Evolutionary conservation across 768 basidiomycete species (phyloP), one percentile per base, ranked within the genome.

Genomic region (Suillus decipiens): DNA sequence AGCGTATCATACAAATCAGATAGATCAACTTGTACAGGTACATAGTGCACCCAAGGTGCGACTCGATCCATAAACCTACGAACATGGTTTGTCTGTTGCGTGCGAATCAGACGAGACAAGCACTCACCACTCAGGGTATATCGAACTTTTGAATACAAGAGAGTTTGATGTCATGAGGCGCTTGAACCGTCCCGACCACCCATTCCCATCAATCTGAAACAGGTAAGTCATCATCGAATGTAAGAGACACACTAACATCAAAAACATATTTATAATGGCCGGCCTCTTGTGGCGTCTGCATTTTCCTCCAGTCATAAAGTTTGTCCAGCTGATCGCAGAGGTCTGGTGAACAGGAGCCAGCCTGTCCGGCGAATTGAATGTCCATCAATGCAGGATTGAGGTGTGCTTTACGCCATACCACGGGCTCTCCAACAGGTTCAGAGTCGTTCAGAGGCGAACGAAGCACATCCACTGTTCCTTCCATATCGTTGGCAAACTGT

Each of bases 21-120:
- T 12, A 88, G 81, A 65, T 89, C 87, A 0, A 88, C 63, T 65
- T 86, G 83, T 3, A 91, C 78, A 2, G 90, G 90, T 1, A 92
- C 80, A 69, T 91, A 92, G 72, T 91, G 90, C 10, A 90, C 78
- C 89, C 89, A 90, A 0, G 89, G 87, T 34, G 77, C 80, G 51
- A 87, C 77, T 12, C 86, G 81, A 61, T 86, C 84, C 15, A 74
- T 77, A 64, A 76, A 88, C 86, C 85, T 86, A 65, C 15, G 10
- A 22, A 12, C 43, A 34, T 53, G 36, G 60, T 34, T 61, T 9
- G 33, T 42, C n/a, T 9, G 31, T 42, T 24, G 36, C 12, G 24
- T 37, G 36, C 1, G 10, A 19, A 24, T 34, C 1, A 36, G 10
- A 58, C 28, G 59, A 58, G 57, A 43, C 15, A 24, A 56, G 5